Conservation (phyloP, 129 eudicot species). For the Chrysanthemum seticuspe region DNA sequence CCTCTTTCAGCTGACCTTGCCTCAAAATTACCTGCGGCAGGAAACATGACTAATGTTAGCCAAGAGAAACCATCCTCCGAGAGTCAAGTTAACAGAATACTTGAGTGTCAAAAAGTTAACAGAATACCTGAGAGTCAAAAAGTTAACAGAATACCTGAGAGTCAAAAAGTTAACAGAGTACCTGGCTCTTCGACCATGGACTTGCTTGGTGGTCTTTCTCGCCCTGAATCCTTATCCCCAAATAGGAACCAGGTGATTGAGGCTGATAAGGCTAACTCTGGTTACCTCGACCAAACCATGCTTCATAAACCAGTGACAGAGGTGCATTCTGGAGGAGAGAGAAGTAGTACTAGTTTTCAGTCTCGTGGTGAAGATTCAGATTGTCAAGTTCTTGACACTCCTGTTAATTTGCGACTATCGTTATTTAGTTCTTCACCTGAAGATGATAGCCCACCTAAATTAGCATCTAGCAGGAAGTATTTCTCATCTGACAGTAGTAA, state of each 20-base stretch:
- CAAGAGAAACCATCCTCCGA: constrained; percentile 39
- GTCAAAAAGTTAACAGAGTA: background rate
- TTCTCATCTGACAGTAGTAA: constrained; percentile 85
- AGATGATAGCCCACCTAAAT: constrained; percentile 54
- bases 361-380: constrained; percentile 83
- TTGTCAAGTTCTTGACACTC: constrained; percentile 52
- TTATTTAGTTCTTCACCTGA: constrained; percentile 86
- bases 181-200: constrained; percentile 63
- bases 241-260: constrained; percentile 45
- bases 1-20: constrained; percentile 54
- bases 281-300: constrained; percentile 36
- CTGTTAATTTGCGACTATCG: constrained; percentile 53
- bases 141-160: no score
- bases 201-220: constrained; percentile 78
- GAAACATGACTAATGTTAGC: constrained; percentile 29
- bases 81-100: constrained; percentile 35
- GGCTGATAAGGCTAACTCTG: constrained; percentile 48
- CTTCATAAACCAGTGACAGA: constrained; percentile 35
- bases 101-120: no score
- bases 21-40: constrained; percentile 41
- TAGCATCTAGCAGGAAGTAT: constrained; percentile 55
- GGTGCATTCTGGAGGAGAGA: constrained; percentile 64
- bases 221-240: constrained; percentile 38
- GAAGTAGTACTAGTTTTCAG: constrained; percentile 72
- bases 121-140: no score